These are phyloP conservation scores for Sarocladiaceae sp. DNA, from an alignment of 2,329 filamentous ascomycete genomes.

Conservation along the genomic window DNA sequence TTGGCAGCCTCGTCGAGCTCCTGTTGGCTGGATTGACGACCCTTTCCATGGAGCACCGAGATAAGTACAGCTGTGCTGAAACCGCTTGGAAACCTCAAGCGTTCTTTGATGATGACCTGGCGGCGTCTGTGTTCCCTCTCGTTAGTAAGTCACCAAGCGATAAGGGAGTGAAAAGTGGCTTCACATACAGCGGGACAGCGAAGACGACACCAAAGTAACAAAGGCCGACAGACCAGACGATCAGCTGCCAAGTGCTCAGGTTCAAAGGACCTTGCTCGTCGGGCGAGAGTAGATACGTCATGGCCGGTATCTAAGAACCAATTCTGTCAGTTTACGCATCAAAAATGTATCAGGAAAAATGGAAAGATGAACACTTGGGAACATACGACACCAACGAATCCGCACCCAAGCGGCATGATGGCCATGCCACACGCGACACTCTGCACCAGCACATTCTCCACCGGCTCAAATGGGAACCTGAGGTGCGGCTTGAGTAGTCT, in stretches of 20 bases:
- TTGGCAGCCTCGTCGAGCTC: constrained; percentile 28
- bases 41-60: constrained; percentile 70
- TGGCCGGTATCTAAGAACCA: constrained; percentile 80
- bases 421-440: constrained; percentile 93
- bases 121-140: no score
- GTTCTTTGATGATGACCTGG: constrained; percentile 89
- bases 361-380: no score
- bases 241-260: constrained; percentile 67
- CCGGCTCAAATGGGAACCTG: constrained; percentile 77
- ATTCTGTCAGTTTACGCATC: not conserved
- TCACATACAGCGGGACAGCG: constrained; percentile 69
- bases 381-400: constrained; percentile 79
- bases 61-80: constrained; percentile 95
- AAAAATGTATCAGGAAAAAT: not conserved
- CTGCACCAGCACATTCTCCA: constrained; percentile 95
- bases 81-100: constrained; percentile 88
- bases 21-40: constrained; percentile 24
- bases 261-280: constrained; percentile 74
- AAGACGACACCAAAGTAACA: constrained; percentile 98
- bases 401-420: constrained; percentile 92
- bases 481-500: constrained; percentile 68
- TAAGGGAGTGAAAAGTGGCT: not conserved
- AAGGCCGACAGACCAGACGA: constrained; percentile 86
- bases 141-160: not conserved
- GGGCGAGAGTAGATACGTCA: constrained; percentile 75